Evolutionary conservation across 1,139 yeast genomes (phyloP).

Genomic region (Nakaseomyces delphensis): DNA sequence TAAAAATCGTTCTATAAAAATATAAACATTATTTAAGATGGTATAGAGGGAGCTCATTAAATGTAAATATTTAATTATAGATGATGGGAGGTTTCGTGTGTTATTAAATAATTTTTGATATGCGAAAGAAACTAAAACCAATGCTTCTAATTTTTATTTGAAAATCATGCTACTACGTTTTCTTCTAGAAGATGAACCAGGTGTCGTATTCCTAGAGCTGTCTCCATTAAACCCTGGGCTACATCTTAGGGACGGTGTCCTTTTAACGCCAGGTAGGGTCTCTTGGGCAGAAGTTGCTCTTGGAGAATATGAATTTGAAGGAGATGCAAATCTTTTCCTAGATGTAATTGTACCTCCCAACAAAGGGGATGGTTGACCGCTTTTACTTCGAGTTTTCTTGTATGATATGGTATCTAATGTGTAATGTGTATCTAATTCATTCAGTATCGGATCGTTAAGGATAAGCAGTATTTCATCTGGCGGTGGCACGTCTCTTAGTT

Average conservation of each 20-base stretch:
- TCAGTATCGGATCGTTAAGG: slow-evolving; percentile 1
- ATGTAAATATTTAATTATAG: too few species aligned
- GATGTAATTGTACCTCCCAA: background rate
- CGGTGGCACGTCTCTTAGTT: background rate
- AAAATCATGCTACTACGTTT: slow-evolving; percentile 5
- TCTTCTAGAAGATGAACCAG: background rate
- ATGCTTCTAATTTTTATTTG: background rate
- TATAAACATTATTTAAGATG: too few species aligned
- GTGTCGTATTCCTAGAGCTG: background rate
- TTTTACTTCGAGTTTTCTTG: background rate
- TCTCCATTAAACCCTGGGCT: slow-evolving; percentile 1
- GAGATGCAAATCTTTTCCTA: background rate
- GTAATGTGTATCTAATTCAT: slow-evolving; percentile 2
- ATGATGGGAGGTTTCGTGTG: too few species aligned
- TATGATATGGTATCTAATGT: slow-evolving; percentile 1
- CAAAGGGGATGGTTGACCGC: background rate
- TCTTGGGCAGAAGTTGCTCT: slow-evolving; percentile 12
- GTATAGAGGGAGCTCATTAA: too few species aligned
- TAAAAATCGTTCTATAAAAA: too few species aligned
- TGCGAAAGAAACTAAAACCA: too few species aligned
- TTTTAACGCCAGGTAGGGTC: slow-evolving; percentile 26
- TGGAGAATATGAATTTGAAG: slow-evolving; percentile 1
- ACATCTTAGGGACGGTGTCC: slow-evolving; percentile 23
- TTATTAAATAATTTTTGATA: too few species aligned
- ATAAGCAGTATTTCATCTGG: slow-evolving; percentile 1